Base-by-base conservation (phyloP, 2,329 filamentous ascomycete species). In the Trichoderma citrinoviride region DNA sequence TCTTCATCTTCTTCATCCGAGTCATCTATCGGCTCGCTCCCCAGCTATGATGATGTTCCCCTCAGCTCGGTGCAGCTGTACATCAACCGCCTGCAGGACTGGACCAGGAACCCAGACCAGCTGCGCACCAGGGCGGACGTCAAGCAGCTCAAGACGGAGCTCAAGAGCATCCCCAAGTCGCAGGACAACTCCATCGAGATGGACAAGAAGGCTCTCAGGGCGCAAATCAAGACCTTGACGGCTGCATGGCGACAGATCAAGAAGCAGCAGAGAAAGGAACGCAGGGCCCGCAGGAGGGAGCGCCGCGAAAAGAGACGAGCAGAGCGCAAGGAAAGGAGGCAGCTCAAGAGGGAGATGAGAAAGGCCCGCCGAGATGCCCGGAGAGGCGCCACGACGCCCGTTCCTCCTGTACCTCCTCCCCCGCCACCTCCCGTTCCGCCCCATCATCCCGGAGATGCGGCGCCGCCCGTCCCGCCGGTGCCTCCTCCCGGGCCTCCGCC, bases 1-100 rank as follows among this genome's bases (percentile, higher is more conserved):
- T 78, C 77, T 0, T 79, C 76, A 0, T 68, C 67, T 0, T 76
- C 75, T 0, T 77, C 76, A 0, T 74, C 76, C 1, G 73, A 68
- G 3, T 78, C 76, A 0, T 83, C 81, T 2, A 73, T 86, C 61
- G 83, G 81, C 41, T 85, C 83, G 2, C 80, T 87, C 1, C 83
- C 84, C 0, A 79, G 82, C 61, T 82, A 82, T 69, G 81, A 85
- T 64, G 79, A 83, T 47, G 75, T 87, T 2, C 73, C 72, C 14
- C 80, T 81, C 75, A 19, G 83, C 86, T 71, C 75, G 3, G 12
- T 87, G 1, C 79, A 82, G 1, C 66, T 81, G 1, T 79, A 81
- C 15, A 78, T 78, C 52, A 71, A 76, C 14, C 77, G 78, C 3
- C 75, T 88, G 17, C 68, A 76, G 23, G 72, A 76, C 7, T 87